Conservation (phyloP, 2,329 filamentous ascomycete genomes). For the Septoria linicola region DNA sequence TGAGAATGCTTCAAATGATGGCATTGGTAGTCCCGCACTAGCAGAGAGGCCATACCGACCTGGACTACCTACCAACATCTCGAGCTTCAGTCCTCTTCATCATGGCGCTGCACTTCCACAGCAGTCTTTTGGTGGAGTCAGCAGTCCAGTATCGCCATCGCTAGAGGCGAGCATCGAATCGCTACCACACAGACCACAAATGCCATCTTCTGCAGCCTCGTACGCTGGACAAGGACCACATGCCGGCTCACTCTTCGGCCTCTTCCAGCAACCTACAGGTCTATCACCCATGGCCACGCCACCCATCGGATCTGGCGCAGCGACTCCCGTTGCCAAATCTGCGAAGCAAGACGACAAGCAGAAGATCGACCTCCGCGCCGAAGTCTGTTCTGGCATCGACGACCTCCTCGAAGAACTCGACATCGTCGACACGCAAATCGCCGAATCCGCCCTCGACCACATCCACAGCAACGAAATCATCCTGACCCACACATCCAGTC, state of each 20-base stretch:
- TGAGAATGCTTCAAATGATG: slow-evolving; percentile 59
- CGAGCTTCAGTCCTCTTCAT: slow-evolving; percentile 49
- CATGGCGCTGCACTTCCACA: slow-evolving; percentile 39
- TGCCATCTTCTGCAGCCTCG: slow-evolving; percentile 62
- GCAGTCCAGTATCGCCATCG: slow-evolving; percentile 24
- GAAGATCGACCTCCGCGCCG: slow-evolving; percentile 71
- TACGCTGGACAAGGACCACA: slow-evolving; percentile 55
- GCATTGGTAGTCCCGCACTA: slow-evolving; percentile 40
- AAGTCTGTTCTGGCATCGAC: slow-evolving; percentile 89
- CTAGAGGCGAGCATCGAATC: slow-evolving; percentile 18
- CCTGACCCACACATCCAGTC: slow-evolving; percentile 81
- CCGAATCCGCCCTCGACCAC: slow-evolving; percentile 81
- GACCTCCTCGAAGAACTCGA: slow-evolving; percentile 95
- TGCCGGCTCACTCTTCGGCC: slow-evolving; percentile 78
- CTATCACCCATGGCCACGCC: slow-evolving; percentile 48
- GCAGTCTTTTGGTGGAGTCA: slow-evolving; percentile 2
- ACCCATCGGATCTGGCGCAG: slow-evolving; percentile 19
- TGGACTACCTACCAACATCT: slow-evolving; percentile 42
- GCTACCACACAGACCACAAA: slow-evolving; percentile 53
- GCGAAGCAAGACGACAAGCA: slow-evolving; percentile 39
- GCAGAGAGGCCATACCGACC: slow-evolving; percentile 27
- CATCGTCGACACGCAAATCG: slow-evolving; percentile 90
- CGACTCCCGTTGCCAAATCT: slow-evolving; percentile 37
- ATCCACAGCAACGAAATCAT: slow-evolving; percentile 93
- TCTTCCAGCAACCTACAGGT: slow-evolving; percentile 56